Percentiles rank a stretch among this genome's conserved stretches.
Evolutionary conservation across 495 filamentous ascomycete genomes (phyloP).

Genomic region (Aspergillus heteromorphus): DNA sequence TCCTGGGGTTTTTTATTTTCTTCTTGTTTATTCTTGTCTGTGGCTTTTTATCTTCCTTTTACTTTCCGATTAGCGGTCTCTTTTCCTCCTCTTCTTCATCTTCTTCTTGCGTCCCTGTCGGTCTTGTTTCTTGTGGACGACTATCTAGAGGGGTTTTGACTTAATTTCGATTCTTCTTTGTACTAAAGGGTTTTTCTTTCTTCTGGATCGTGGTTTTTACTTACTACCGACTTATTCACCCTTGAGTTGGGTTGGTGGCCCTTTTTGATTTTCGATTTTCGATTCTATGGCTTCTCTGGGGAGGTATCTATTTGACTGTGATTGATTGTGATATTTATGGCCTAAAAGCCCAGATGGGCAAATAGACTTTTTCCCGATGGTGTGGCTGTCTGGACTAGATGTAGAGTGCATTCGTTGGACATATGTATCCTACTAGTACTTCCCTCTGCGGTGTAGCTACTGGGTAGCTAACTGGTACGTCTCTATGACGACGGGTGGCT

Average conservation of each 20-base stretch:
- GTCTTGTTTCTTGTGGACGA: neutral
- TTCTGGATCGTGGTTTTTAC: too few relatives aligned
- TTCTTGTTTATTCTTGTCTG: slow-evolving; percentile 8
- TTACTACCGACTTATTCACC: too few relatives aligned
- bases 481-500: neutral
- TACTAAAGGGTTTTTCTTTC: slow-evolving; percentile 6
- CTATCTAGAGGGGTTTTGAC: neutral
- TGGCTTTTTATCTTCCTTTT: slow-evolving; percentile 7
- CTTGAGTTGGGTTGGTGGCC: neutral
- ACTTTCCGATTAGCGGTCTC: slow-evolving; percentile 14
- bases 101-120: neutral
- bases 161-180: slow-evolving; percentile 2
- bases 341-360: neutral
- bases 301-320: too few relatives aligned
- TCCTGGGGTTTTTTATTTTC: slow-evolving; percentile 9
- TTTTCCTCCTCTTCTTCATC: slow-evolving; percentile 7
- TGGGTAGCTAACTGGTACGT: neutral
- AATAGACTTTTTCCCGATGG: neutral
- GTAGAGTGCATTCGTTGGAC: too few relatives aligned
- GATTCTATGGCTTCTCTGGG: slow-evolving; percentile 2
- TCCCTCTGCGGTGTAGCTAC: too few relatives aligned
- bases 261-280: slow-evolving; percentile 3
- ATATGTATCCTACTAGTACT: too few relatives aligned
- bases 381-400: too few relatives aligned
- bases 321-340: too few relatives aligned